Conservation (phyloP, 768 basidiomycete species). For the Filobasidium wieringae region DNA sequence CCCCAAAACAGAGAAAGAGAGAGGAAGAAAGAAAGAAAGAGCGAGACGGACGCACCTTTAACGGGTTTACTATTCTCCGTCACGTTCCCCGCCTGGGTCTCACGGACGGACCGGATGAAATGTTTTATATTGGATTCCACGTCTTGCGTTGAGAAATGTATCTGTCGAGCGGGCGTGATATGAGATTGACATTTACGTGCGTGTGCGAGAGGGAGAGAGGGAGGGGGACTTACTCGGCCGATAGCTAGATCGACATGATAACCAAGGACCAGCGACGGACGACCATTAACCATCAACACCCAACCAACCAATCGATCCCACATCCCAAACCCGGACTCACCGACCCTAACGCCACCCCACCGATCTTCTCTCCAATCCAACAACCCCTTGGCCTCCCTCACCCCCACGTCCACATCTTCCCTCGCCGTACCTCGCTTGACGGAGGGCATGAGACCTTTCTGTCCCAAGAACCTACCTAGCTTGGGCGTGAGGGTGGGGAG, state of each 20-base stretch:
- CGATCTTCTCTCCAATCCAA: slow-evolving; percentile 92
- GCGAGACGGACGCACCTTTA: slow-evolving; percentile 38
- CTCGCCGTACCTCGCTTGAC: slow-evolving; percentile 88
- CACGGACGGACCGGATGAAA: slow-evolving; percentile 46
- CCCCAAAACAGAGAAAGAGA: neutral
- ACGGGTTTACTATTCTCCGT: slow-evolving; percentile 51
- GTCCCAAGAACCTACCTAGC: slow-evolving; percentile 67
- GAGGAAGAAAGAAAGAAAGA: neutral
- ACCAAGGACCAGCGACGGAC: neutral
- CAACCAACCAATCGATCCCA: neutral
- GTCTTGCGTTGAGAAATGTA: slow-evolving; percentile 62
- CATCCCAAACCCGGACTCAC: slow-evolving; percentile 34
- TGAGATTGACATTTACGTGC: neutral
- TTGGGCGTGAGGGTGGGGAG: slow-evolving; percentile 63
- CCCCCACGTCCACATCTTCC: slow-evolving; percentile 69
- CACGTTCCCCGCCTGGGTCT: slow-evolving; percentile 38
- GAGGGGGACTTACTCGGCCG: slow-evolving; percentile 20
- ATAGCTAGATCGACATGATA: slow-evolving; percentile 13
- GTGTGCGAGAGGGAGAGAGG: neutral
- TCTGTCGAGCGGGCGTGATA: slow-evolving; percentile 39
- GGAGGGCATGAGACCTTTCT: slow-evolving; percentile 89
- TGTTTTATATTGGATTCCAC: slow-evolving; percentile 66
- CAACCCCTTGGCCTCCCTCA: slow-evolving; percentile 64
- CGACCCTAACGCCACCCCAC: slow-evolving; percentile 66
- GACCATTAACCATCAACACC: neutral